A percentile compares a stretch with the other conserved stretches of the same genome.
Conservation (phyloP, 148 eudicot genomes). For the Fagopyrum tataricum region DNA sequence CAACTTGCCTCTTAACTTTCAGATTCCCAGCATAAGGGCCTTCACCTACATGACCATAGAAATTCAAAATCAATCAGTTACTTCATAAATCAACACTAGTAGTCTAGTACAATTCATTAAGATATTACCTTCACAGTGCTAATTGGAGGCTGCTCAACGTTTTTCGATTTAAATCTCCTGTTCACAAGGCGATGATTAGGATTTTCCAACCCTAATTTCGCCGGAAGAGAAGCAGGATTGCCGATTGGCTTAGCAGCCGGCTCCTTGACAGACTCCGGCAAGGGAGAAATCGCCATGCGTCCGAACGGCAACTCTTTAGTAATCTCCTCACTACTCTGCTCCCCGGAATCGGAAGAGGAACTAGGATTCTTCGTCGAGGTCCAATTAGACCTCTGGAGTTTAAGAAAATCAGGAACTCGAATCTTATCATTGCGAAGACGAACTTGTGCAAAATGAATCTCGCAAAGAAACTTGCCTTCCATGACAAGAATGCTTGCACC, state of each 20-base stretch:
- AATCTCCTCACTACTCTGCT: slow-evolving; percentile 22
- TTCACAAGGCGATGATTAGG: slow-evolving; percentile 18
- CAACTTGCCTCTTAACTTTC: slow-evolving; percentile 27
- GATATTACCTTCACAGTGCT: slow-evolving; percentile 57
- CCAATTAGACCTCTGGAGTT: slow-evolving; percentile 32
- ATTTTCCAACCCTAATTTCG: slow-evolving; percentile 50
- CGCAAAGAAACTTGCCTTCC: slow-evolving; percentile 67
- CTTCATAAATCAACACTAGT: neutral
- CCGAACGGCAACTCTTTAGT: slow-evolving; percentile 70
- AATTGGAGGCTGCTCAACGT: slow-evolving; percentile 64
- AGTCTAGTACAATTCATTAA: neutral
- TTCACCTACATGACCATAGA: slow-evolving; percentile 12
- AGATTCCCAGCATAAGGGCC: slow-evolving; percentile 45
- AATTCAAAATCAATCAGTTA: neutral
- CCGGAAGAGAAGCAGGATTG: slow-evolving; percentile 41
- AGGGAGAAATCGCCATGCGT: slow-evolving; percentile 57
- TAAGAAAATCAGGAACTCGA: slow-evolving; percentile 64
- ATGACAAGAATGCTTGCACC: slow-evolving; percentile 58
- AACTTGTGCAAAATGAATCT: slow-evolving; percentile 63
- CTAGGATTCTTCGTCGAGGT: slow-evolving; percentile 12
- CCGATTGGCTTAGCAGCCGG: slow-evolving; percentile 25
- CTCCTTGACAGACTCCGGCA: slow-evolving; percentile 15
- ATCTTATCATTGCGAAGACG: slow-evolving; percentile 50
- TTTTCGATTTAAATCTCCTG: slow-evolving; percentile 75
- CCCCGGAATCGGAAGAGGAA: neutral